Base-by-base conservation (phyloP, 148 eudicot genomes). In the Rhododendron kiyosumense region DNA sequence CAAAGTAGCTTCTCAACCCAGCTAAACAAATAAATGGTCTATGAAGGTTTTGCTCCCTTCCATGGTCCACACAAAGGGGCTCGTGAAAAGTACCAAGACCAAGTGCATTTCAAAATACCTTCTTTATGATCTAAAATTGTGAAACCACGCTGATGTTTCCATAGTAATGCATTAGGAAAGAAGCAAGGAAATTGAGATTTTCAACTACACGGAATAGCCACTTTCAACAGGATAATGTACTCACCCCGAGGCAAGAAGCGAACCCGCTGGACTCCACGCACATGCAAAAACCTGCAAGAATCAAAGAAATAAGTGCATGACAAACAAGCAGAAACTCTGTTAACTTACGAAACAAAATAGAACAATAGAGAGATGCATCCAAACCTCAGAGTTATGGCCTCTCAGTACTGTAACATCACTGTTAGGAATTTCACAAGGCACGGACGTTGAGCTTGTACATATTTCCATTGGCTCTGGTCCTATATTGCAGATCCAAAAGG, bases 351-450 rank as follows among this genome's bases (percentile, higher is more conserved):
- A 67, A 81, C 30, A 88, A 43, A 79, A 73, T 34, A 41, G 41
- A 28, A 84, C 13, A 46, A 46, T 9, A 36, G 15, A 84, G 48
- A 61, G 10, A 84, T 10, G 81, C 69, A 80, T 67, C 51, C 90
- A 87, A 79, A 94, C 96, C 96, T 94, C 96, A 84, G 94, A 92
- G 52, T 90, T 76, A 86, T 94, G 96, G 51, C 96, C 96, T 86
- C 91, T 92, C 85, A 94, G 83, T 85, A 92, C 90, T 61, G 84
- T 89, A 77, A 92, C 90, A 84, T 93, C 94, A 85, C 85, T 79
- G 65, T 67, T 87, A 67, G 93, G 90, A 75, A 94, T 87, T 88
- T 92, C 92, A 88, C 86, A 86, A 45, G 89, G 89, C 89, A 87
- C 26, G 17, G 92, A 65, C 49, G 88, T 54, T 63, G 88, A 84